Base-by-base conservation (phyloP, 2,329 filamentous ascomycete species). In the Epichloe aotearoae region DNA sequence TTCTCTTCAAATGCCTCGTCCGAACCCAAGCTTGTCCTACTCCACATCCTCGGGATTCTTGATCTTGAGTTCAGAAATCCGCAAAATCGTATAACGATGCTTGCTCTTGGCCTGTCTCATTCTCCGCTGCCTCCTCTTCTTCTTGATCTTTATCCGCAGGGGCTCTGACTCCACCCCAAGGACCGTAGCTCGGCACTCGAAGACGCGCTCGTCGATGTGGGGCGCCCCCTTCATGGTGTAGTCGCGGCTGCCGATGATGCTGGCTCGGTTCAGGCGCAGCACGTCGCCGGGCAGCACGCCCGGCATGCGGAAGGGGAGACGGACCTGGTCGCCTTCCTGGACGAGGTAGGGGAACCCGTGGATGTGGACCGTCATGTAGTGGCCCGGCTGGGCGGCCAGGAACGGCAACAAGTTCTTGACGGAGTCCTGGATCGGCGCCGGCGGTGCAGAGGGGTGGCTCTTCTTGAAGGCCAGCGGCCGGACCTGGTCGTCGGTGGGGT, bases 201-300 rank as follows among this genome's bases (percentile, higher is more conserved):
- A 97, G 52, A 95, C 68, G 50, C 81, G 71, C 67, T 91, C 84
- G 65, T 96, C 89, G 55, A 97, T 70, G 63, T 86, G 91, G n/a
- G 86, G 82, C 4, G 77, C 71, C 5, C 86, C 87, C 66, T 89
- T 87, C 56, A 97, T 74, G 5, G 91, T 96, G 69, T 87, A 95
- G 66, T 97, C 91, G 56, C 93, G 78, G 58, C 84, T 91, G 30
- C 93, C 93, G 43, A 98, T 71, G 50, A 84, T 74, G 40, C 81
- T 84, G 23, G 89, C 93, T 51, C 89, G 84, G 70, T 95, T 91
- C 52, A 98, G 76, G 6, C 90, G 86, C 53, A 98, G 75, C 38
- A 94, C 73, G 64, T 97, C 91, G 33, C 93, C 93, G 1, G 89
- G 83, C 7, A 76, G 69, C 5, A 88, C 86, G 26, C 78, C 81